These are phyloP conservation scores for Wickerhamiella vanderwaltii DNA, from an alignment of 805 yeast species.

Conservation along the genomic window DNA sequence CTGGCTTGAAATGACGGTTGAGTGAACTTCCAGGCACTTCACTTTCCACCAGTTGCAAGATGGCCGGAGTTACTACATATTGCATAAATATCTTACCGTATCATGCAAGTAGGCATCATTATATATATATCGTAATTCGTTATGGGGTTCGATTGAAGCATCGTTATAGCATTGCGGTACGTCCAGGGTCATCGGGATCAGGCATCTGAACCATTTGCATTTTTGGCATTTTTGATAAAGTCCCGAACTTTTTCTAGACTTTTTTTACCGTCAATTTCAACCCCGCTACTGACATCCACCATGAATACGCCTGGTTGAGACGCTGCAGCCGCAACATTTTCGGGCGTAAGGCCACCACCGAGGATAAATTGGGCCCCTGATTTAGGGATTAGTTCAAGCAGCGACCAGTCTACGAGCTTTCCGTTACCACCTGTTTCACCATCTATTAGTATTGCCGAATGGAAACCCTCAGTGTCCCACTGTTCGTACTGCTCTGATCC, in stretches of 20 bases:
- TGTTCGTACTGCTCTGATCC: slow-evolving; percentile 30
- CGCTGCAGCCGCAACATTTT: slow-evolving; percentile 50
- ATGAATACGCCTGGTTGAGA: slow-evolving; percentile 55
- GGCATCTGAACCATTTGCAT: too few species aligned
- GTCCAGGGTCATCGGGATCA: too few species aligned
- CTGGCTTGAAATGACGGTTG: too few species aligned
- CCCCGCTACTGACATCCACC: slow-evolving; percentile 93
- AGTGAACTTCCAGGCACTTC: too few species aligned
- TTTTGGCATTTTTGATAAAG: slow-evolving; percentile 48
- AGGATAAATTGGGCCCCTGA: slow-evolving; percentile 40
- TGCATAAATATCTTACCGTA: too few species aligned
- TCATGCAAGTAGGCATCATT: too few species aligned
- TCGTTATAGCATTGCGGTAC: too few species aligned
- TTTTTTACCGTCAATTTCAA: slow-evolving; percentile 60
- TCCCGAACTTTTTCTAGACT: slow-evolving; percentile 48
- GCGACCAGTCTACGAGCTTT: slow-evolving; percentile 58
- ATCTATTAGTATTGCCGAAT: slow-evolving; percentile 57
- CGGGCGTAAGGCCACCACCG: slow-evolving; percentile 84
- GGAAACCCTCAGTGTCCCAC: slow-evolving; percentile 27
- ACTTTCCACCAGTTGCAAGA: too few species aligned
- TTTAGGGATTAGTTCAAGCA: slow-evolving; percentile 19
- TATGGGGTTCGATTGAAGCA: too few species aligned
- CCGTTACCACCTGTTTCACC: slow-evolving; percentile 93
- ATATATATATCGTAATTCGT: too few species aligned
- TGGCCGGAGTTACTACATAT: too few species aligned